Evolutionary conservation across 768 basidiomycete genomes (phyloP).

Genomic region (Tulasnella sp.): DNA sequence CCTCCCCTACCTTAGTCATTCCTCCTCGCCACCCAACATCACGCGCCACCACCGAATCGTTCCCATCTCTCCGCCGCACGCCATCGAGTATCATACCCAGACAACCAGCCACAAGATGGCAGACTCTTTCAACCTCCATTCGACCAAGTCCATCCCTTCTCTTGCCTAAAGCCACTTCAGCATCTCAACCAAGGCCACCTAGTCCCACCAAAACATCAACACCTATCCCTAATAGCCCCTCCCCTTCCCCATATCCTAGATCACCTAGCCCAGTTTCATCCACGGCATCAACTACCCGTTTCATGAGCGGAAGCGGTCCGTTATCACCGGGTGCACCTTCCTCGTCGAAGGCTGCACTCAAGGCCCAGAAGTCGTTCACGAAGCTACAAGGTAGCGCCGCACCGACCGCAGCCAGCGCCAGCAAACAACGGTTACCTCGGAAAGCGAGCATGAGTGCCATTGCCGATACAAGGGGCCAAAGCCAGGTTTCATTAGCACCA

Average conservation of each 20-base stretch:
- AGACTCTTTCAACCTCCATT: constrained; percentile 6
- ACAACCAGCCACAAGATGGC: constrained; percentile 7
- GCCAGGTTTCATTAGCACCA: not conserved
- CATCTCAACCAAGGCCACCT: not conserved
- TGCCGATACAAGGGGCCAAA: not conserved
- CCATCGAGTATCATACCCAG: constrained; percentile 6
- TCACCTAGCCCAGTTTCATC: constrained; percentile 2
- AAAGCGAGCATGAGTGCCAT: constrained; percentile 21
- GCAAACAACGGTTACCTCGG: constrained; percentile 2
- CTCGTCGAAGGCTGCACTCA: not conserved
- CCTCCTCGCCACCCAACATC: not conserved
- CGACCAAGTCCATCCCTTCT: constrained; percentile 6
- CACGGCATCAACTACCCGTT: not conserved
- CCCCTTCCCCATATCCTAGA: not conserved
- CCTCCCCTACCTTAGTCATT: constrained; percentile 7
- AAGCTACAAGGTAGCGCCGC: not conserved
- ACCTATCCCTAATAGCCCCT: not conserved
- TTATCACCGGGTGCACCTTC: not conserved
- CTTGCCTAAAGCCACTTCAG: not conserved
- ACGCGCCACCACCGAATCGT: constrained; percentile 5
- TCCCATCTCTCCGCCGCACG: constrained; percentile 9
- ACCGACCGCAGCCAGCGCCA: not conserved
- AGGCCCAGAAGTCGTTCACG: constrained; percentile 21
- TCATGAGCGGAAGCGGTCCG: not conserved
- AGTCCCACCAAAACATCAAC: constrained; percentile 5